phyloP scores from a whole-genome alignment of 495 filamentous ascomycete species.

The Melanomma pulvis-pyrius region DNA sequence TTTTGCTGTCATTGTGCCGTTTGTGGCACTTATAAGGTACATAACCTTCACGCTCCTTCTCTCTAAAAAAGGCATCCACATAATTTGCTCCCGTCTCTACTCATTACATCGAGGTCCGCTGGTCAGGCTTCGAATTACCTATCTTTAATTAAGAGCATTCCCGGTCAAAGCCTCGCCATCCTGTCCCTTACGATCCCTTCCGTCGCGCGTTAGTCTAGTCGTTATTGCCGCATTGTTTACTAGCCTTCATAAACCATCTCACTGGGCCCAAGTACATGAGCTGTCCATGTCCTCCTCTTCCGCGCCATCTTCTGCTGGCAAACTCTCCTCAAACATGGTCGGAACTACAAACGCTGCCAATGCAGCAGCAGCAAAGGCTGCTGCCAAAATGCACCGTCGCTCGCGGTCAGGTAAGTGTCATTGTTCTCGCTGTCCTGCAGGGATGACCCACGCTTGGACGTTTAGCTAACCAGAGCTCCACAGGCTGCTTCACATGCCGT shows the following conservation, averaged over 20 bases:
- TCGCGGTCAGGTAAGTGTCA: conserved; percentile 74
- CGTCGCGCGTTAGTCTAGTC: conserved; percentile 40
- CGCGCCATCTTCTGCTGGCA: conserved; percentile 37
- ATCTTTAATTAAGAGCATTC: conserved; percentile 47
- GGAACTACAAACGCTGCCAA: conserved; percentile 50
- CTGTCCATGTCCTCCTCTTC: conserved; percentile 41
- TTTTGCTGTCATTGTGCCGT: conserved; percentile 41
- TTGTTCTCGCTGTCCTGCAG: conserved; percentile 27
- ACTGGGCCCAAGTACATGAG: conserved; percentile 37
- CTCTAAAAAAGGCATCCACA: conserved; percentile 36
- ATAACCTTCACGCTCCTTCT: conserved; percentile 27
- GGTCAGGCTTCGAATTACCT: conserved; percentile 44
- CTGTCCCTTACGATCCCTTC: conserved; percentile 43
- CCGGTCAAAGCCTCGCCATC: conserved; percentile 38
- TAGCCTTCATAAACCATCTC: conserved; percentile 37
- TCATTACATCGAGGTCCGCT: conserved; percentile 39
- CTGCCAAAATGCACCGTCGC: conserved; percentile 84
- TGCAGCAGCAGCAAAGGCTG: conserved; percentile 61
- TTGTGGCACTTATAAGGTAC: conserved; percentile 48
- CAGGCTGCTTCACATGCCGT: conserved; percentile 97
- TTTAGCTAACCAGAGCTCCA: conserved; percentile 38
- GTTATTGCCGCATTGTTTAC: conserved; percentile 41
- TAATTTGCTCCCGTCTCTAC: conserved; percentile 47
- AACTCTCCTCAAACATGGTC: conserved; percentile 47
- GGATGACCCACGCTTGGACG: conserved; percentile 36